A percentile compares a stretch with the other conserved stretches of the same genome.
These are phyloP conservation scores for Carallia brachiata DNA, from an alignment of 345 rosid species.

Conservation along the genomic window DNA sequence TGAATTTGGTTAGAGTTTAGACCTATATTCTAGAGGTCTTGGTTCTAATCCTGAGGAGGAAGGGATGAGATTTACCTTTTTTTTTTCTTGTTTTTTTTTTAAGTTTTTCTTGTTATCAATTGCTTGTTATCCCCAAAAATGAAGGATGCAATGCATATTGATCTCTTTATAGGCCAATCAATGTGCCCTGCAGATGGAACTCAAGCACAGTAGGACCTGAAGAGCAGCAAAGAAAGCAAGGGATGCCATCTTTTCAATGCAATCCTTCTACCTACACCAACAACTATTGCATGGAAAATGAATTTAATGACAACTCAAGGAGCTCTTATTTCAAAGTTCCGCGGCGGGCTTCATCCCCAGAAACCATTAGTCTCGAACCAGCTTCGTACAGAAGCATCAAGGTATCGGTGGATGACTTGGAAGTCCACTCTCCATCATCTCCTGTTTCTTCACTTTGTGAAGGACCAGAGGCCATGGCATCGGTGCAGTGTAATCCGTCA, in stretches of 20 bases:
- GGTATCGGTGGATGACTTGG: constrained; percentile 49
- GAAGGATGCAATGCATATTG: constrained; percentile 4
- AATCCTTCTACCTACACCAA: constrained; percentile 30
- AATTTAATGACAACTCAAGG: constrained; percentile 23
- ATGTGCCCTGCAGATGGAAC: constrained; percentile 74
- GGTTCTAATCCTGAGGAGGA: too few species aligned
- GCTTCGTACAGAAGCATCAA: constrained; percentile 45
- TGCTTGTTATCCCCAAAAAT: background rate
- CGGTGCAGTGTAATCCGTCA: constrained; percentile 10
- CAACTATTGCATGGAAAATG: constrained; percentile 35
- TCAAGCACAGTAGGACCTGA: constrained; percentile 33
- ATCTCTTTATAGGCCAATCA: constrained; percentile 54
- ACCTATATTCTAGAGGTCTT: too few species aligned
- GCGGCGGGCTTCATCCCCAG: constrained; percentile 60
- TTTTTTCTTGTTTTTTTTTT: too few species aligned
- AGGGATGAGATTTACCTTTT: too few species aligned
- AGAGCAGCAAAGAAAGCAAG: constrained; percentile 34
- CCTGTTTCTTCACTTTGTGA: constrained; percentile 68
- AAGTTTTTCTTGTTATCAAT: background rate
- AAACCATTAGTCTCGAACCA: constrained; percentile 58
- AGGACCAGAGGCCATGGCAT: constrained; percentile 29
- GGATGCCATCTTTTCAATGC: constrained; percentile 37
- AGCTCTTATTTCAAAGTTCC: constrained; percentile 40
- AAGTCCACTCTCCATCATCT: constrained; percentile 67
- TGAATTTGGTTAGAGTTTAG: too few species aligned